Evolutionary conservation across 306 rosid species (phyloP).

Genomic region (Rosa lucieae): DNA sequence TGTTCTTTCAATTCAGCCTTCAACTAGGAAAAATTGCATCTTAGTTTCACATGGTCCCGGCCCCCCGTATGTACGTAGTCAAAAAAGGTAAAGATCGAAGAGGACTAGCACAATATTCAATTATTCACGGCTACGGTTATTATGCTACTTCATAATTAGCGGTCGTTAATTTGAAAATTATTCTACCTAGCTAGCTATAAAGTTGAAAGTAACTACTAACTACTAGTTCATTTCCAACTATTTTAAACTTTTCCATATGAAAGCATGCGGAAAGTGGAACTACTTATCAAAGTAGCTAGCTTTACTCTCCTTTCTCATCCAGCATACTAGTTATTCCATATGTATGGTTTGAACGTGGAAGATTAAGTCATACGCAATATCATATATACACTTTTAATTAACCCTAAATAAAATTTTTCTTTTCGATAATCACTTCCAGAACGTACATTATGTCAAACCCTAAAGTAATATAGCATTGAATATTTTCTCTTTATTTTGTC

Average conservation of each 20-base stretch:
- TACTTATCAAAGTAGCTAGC: neutral
- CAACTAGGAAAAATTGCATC: neutral
- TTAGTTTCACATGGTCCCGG: slow-evolving; percentile 6
- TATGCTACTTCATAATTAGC: neutral
- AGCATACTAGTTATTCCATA: neutral
- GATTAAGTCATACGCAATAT: neutral
- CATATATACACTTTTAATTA: neutral
- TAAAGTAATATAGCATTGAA: neutral
- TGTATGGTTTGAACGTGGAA: neutral
- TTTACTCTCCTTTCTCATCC: neutral
- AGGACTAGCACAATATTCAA: neutral
- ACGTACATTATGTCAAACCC: neutral
- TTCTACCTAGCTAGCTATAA: neutral
- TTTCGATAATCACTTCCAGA: neutral
- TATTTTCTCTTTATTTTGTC: neutral
- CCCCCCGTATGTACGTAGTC: neutral
- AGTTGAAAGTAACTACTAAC: neutral
- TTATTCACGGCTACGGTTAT: neutral
- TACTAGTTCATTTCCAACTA: neutral
- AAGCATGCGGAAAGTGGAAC: neutral
- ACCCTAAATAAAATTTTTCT: neutral
- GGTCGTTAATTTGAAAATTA: neutral
- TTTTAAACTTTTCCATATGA: neutral
- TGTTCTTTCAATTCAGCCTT: neutral
- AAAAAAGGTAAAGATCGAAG: neutral